These are phyloP conservation scores for Dysphania ambrosioides DNA, from an alignment of 148 eudicot species.

Conservation along the genomic window DNA sequence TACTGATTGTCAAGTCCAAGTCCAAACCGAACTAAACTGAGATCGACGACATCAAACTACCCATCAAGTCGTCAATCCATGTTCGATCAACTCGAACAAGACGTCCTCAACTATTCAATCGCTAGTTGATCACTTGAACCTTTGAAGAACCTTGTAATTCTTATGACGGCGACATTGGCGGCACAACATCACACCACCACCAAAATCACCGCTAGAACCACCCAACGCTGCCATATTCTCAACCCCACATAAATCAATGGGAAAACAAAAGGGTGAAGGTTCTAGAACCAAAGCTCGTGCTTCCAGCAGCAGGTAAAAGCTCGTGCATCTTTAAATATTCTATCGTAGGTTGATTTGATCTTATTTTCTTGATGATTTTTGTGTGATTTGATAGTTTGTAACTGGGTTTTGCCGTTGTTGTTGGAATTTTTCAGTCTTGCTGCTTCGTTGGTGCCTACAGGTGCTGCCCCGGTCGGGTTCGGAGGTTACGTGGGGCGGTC, in stretches of 20 bases:
- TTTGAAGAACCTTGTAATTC: background rate
- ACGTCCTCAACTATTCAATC: too few species aligned
- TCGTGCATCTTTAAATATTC: background rate
- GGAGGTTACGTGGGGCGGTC: conserved; percentile 90
- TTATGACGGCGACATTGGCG: background rate
- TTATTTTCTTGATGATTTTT: conserved; percentile 1
- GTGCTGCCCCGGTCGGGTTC: conserved; percentile 65
- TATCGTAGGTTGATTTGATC: background rate
- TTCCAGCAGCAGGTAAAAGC: conserved; percentile 82
- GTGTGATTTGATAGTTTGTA: background rate
- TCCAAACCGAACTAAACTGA: too few species aligned
- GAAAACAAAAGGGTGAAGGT: conserved; percentile 79
- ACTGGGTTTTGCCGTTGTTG: background rate
- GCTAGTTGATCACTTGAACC: too few species aligned
- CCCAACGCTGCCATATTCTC: background rate
- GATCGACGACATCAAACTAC: too few species aligned
- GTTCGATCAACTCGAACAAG: background rate
- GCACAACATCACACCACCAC: background rate
- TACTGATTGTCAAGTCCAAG: too few species aligned
- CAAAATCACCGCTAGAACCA: background rate
- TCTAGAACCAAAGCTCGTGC: conserved; percentile 88
- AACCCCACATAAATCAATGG: conserved; percentile 40
- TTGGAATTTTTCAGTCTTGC: conserved; percentile 50
- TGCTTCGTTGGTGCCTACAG: conserved; percentile 74
- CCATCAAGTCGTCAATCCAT: too few species aligned